A percentile compares a stretch with the other conserved stretches of the same genome.
phyloP scores from a whole-genome alignment of 2,329 filamentous ascomycete genomes.

The Aschersonia sp. region DNA sequence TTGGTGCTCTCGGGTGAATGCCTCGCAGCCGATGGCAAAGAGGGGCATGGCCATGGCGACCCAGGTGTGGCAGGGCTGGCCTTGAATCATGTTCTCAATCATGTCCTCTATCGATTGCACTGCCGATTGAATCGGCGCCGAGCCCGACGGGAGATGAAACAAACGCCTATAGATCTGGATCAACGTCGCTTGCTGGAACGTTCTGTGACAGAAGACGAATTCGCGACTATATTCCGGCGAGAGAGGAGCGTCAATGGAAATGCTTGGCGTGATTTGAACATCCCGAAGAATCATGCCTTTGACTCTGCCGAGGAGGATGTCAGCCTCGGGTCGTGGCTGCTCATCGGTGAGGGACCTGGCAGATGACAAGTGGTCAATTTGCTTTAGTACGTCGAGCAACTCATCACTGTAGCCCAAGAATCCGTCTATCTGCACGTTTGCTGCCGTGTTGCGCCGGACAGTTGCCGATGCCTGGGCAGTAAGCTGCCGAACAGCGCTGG shows the following conservation, averaged over 20 bases:
- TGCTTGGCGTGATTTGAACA: conserved; percentile 4
- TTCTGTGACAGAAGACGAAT: conserved; percentile 12
- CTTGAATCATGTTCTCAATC: conserved; percentile 13
- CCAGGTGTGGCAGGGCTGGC: conserved; percentile 15
- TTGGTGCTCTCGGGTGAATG: conserved; percentile 8
- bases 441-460: neutral
- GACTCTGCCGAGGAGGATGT: conserved; percentile 9
- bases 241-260: conserved; percentile 8
- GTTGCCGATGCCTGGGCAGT: neutral
- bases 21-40: conserved; percentile 14
- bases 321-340: conserved; percentile 4
- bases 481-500: neutral
- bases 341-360: neutral
- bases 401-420: conserved; percentile 15
- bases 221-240: conserved; percentile 11
- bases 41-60: conserved; percentile 16
- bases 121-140: conserved; percentile 7
- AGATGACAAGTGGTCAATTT: conserved; percentile 7
- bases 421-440: conserved; percentile 10
- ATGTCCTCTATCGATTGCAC: conserved; percentile 8
- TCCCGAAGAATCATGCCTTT: conserved; percentile 12
- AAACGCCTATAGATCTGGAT: conserved; percentile 12
- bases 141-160: conserved; percentile 8
- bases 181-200: conserved; percentile 13
- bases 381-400: conserved; percentile 10